Evolutionary conservation across 2,329 filamentous ascomycete genomes (phyloP), one percentile per base, ranked within the genome.

Genomic region (Calycina herbarum): DNA sequence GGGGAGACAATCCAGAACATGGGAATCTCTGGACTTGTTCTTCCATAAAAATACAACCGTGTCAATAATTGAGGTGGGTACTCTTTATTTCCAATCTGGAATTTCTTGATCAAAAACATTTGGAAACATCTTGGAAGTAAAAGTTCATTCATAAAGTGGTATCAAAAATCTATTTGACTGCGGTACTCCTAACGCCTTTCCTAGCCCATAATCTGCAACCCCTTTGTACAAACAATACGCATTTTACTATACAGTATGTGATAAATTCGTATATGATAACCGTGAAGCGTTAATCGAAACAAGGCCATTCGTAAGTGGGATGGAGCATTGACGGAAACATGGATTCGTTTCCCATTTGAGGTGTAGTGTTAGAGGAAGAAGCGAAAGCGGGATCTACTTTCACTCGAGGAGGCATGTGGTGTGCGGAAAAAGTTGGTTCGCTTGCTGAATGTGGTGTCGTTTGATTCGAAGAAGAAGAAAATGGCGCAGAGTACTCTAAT

Each of bases 381-480:
- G 29, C 57, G 27, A 60, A 60, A 17, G 35, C 8, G 24, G 58
- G 35, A 29, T 60, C 58, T 5, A 27, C n/a, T 31, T 60, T 60
- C 17, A 60, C n/a, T 11, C 48, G 35, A 31, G 58, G 38, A 42
- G 40, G 24, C 2, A 60, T 27, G 11, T 40, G 58, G 10, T 40
- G 35, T 29, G 35, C 17, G 11, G 58, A 60, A n/a, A 60, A 60
- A 3, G 58, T 60, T 17, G 58, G 35, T 20, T 60, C 58, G 38
- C 5, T 42, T 29, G 35, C 58, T 29, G 58, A 60, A n/a, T 60
- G 58, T 29, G 58, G 58, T 60, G 58, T 60, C 11, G 38, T 62
- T 27, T 62, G 61, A 17, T 31, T 20, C 20, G 61, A 62, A 29
- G 61, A 40, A 29, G 40, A 29, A 15, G 59, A 33, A 27, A 54